These are phyloP conservation scores for Serendipita indica DNA, from an alignment of 768 basidiomycete genomes.

Conservation along the genomic window DNA sequence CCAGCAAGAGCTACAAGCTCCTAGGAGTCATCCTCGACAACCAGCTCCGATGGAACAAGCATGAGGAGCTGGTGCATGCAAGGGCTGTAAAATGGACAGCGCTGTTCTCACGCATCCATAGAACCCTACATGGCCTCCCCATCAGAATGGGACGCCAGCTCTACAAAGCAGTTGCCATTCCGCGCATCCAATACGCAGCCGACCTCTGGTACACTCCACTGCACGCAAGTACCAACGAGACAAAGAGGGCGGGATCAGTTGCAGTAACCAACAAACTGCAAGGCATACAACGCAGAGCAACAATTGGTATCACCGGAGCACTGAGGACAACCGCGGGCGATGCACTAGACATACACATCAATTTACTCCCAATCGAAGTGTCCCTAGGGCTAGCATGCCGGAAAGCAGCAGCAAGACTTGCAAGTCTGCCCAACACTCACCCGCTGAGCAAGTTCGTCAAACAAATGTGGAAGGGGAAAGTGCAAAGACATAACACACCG, in stretches of 20 bases:
- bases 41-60: conserved; percentile 19
- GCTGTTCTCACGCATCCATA: background rate
- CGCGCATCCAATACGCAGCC: conserved; percentile 18
- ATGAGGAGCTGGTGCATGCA: conserved; percentile 10
- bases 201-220: conserved; percentile 8
- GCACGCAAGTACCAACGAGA: accelerated
- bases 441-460: background rate
- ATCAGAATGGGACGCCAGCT: conserved; percentile 11
- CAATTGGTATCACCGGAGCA: conserved; percentile 16
- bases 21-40: conserved; percentile 19
- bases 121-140: conserved; percentile 7
- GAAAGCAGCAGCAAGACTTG: conserved; percentile 9
- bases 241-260: background rate
- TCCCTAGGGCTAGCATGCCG: conserved; percentile 3
- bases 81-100: conserved; percentile 6
- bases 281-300: conserved; percentile 16
- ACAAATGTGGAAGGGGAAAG: background rate
- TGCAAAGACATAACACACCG: conserved; percentile 14
- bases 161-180: conserved; percentile 15
- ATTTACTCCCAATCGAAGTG: conserved; percentile 11
- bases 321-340: conserved; percentile 14
- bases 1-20: conserved; percentile 15
- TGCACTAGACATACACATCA: conserved; percentile 6
- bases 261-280: background rate
- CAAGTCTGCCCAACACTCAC: conserved; percentile 2